Conservation (phyloP, 257 asterid genomes). For the Fraxinus cuspidata region DNA sequence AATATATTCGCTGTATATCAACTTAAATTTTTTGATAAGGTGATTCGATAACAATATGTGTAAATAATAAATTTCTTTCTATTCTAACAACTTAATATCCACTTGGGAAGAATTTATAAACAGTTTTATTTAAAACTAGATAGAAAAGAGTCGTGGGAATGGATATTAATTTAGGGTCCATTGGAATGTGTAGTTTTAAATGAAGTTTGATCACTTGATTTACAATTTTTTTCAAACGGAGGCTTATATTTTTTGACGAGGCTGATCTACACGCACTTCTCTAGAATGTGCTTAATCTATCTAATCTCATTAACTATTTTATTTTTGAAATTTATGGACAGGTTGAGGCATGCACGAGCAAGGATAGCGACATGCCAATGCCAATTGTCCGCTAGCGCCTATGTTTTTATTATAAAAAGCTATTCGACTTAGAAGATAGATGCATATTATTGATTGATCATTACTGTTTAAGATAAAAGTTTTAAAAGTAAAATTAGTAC, state of each 20-base stretch:
- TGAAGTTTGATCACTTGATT: too few relatives aligned
- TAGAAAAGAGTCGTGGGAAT: too few relatives aligned
- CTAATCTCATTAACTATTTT: background rate
- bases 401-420: background rate
- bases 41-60: too few relatives aligned
- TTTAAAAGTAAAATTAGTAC: background rate
- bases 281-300: background rate
- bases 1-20: too few relatives aligned
- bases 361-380: background rate
- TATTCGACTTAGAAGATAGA: background rate
- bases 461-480: background rate
- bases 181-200: too few relatives aligned
- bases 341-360: background rate
- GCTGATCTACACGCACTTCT: background rate
- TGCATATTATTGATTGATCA: background rate
- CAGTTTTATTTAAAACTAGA: too few relatives aligned
- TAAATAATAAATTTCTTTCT: too few relatives aligned
- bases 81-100: too few relatives aligned
- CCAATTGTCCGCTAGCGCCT: background rate
- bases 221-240: too few relatives aligned
- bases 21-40: too few relatives aligned
- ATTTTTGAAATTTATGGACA: background rate
- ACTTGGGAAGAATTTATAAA: too few relatives aligned
- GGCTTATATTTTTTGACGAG: background rate
- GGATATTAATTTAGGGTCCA: too few relatives aligned